Conservation (phyloP, 257 asterid species). For the Solanum ossicruentum region DNA sequence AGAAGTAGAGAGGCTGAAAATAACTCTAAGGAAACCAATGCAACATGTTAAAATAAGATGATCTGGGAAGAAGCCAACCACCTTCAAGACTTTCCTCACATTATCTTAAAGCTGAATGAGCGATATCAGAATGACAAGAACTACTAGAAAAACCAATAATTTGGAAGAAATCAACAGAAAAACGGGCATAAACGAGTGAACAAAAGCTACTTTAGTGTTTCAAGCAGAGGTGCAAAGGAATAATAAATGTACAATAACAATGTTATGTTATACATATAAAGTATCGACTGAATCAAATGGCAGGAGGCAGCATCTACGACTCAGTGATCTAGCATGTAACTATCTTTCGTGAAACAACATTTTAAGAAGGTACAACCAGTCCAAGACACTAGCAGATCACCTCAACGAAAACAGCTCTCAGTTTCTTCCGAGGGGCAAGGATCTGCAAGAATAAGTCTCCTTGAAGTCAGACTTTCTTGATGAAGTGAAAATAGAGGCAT, state of each 20-base stretch:
- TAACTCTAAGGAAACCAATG: not conserved
- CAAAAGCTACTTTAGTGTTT: not conserved
- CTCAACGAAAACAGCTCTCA: constrained; percentile 18
- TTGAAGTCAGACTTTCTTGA: constrained; percentile 64
- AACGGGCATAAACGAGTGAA: not conserved
- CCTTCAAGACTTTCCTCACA: not conserved
- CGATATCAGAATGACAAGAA: not conserved
- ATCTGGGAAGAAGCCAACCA: not conserved
- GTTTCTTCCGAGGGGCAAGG: constrained; percentile 90
- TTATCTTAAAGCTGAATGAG: not conserved
- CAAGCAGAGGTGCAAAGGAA: not conserved
- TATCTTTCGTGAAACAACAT: not conserved
- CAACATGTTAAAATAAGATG: not conserved
- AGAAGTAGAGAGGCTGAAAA: too few species aligned
- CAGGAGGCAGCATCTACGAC: not conserved
- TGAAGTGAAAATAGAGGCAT: constrained; percentile 82
- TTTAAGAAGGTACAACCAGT: not conserved
- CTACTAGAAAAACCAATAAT: not conserved
- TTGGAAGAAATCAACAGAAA: not conserved
- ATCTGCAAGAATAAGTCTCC: constrained; percentile 81
- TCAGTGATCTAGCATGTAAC: not conserved
- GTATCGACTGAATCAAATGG: not conserved
- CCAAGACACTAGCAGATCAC: constrained; percentile 12
- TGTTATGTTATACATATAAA: not conserved
- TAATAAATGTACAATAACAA: not conserved